phyloP scores from a whole-genome alignment of 169 alveolate genomes.

The Theileria sp. region DNA sequence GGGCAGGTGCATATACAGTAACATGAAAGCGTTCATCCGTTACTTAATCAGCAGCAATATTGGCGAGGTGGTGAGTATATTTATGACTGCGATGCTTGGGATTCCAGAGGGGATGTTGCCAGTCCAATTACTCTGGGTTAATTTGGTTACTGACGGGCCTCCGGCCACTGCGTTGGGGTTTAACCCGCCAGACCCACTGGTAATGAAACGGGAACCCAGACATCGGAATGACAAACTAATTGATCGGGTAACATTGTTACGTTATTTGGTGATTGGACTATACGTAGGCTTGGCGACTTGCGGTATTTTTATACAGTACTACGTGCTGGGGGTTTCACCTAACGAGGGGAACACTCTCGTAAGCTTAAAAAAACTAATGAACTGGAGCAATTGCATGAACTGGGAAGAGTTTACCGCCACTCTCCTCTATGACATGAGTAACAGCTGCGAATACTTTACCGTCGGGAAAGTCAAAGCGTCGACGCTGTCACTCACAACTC shows the following conservation, averaged over 20 bases:
- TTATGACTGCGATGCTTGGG: slow-evolving; percentile 97
- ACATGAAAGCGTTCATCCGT: slow-evolving; percentile 97
- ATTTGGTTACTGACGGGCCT: slow-evolving; percentile 98
- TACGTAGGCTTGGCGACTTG: slow-evolving; percentile 98
- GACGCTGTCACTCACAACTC: slow-evolving; percentile 92
- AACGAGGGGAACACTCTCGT: slow-evolving; percentile 93
- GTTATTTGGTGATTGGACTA: slow-evolving; percentile 92
- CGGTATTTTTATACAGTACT: slow-evolving; percentile 96
- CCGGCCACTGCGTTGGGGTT: slow-evolving; percentile 99
- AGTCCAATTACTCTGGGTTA: slow-evolving; percentile 98
- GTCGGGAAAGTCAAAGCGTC: slow-evolving; percentile 96
- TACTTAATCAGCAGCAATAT: slow-evolving; percentile 97
- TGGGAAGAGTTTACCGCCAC: slow-evolving; percentile 86
- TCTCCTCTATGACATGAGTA: slow-evolving; percentile 80
- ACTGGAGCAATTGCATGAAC: slow-evolving; percentile 72
- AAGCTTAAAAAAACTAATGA: slow-evolving; percentile 84
- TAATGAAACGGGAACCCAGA: slow-evolving; percentile 97
- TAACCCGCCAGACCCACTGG: slow-evolving; percentile 98
- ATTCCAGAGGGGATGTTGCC: slow-evolving; percentile 96
- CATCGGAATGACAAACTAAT: slow-evolving; percentile 92
- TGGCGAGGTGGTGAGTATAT: slow-evolving; percentile 99
- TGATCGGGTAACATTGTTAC: slow-evolving; percentile 90
- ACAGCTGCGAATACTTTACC: slow-evolving; percentile 94
- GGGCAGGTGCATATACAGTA: slow-evolving; percentile 97
- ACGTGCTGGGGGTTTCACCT: slow-evolving; percentile 83